phyloP scores from a whole-genome alignment of 176 grass and related monocot genomes.

The Elymus sibiricus region DNA sequence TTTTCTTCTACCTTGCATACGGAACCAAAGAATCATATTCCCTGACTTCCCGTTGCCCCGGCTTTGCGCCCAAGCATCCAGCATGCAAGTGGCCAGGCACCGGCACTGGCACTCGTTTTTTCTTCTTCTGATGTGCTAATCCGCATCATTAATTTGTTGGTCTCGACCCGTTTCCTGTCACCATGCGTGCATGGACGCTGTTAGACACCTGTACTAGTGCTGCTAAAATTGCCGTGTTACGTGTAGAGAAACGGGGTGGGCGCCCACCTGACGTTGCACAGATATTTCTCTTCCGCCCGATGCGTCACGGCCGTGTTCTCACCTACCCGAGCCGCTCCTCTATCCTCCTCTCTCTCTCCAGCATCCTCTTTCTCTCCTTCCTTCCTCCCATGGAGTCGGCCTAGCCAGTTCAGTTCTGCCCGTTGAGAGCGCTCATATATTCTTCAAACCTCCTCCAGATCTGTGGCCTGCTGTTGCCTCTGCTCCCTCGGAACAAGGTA shows the following conservation, averaged over 20 bases:
- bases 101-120: too few species aligned
- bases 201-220: not conserved
- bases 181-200: too few species aligned
- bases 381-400: slow-evolving; percentile 33
- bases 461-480: not conserved
- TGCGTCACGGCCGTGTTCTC: not conserved
- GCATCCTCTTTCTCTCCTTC: not conserved
- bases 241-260: too few species aligned
- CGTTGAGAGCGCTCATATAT: slow-evolving; percentile 2
- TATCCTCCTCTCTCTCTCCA: not conserved
- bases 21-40: not conserved
- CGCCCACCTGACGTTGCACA: not conserved
- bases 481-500: slow-evolving; percentile 29
- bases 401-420: slow-evolving; percentile 13
- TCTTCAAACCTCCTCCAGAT: slow-evolving; percentile 36
- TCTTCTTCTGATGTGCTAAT: too few species aligned
- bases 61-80: too few species aligned
- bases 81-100: too few species aligned
- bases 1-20: too few species aligned
- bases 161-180: too few species aligned
- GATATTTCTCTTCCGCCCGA: not conserved
- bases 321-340: not conserved
- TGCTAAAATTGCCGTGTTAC: too few species aligned
- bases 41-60: too few species aligned
- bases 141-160: too few species aligned